Base-by-base conservation (phyloP, 345 rosid species). In the Heritiera fomes region DNA sequence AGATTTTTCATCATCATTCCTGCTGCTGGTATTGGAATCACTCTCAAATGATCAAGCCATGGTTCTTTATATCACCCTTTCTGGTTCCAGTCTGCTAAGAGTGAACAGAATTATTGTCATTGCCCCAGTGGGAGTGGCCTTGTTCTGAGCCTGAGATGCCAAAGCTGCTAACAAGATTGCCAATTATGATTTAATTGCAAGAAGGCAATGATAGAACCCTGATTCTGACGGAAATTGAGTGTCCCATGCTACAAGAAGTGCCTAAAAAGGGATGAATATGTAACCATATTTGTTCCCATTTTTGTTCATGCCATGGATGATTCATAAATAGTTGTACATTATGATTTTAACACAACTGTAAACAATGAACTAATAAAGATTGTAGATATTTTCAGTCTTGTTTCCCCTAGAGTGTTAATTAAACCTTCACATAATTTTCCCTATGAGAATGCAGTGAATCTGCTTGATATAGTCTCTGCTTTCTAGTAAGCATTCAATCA, bases 81-180 rank as follows among this genome's bases (percentile, higher is more conserved):
- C 11, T 14, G 58, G 52, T 18, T 85, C 80, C 53, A 81, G 78
- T 0, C 80, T 74, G 61, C 28, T 56, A n/a, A 18, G 10, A 53
- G n/a, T 53, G 18, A 18, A 56, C 61, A 56, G 23, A n/a, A 18
- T 55, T 55, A 17, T 17, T 55, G 20, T 17, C 59, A 18, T 6
- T 17, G 20, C 20, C 4, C 52, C 59, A 6, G 55, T 50, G 17
- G 58, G n/a, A 15, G 61, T 56, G 61, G 61, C 28, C 28, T 23
- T 3, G n/a, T 34, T 47, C 49, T 32, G 47, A 70, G 58, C 94
- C 56, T 89, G 91, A 82, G 82, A 88, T 70, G 74, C 20, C 74
- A 28, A 47, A 49, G 74, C 56, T 28, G 56, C 74, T 41, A 68
- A 45, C 17, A 45, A 23, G 81, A 30, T 71, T 15, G 59, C 43